A percentile compares a stretch with the other conserved stretches of the same genome.
Conservation (phyloP, 768 basidiomycete species). For the Amyloporia xantha region DNA sequence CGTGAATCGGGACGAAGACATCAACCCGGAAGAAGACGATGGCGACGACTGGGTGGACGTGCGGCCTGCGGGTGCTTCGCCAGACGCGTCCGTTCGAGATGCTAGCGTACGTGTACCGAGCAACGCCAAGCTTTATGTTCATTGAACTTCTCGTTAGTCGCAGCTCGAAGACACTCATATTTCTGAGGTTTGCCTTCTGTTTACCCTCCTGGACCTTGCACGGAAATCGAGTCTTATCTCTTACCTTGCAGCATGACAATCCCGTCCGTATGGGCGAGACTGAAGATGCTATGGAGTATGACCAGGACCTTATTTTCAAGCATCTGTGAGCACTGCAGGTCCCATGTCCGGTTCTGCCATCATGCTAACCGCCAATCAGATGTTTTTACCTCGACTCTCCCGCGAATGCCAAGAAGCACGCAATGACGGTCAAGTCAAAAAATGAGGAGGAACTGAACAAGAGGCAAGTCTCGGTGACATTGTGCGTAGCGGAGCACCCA, state of each 20-base stretch:
- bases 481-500: not conserved
- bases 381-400: slow-evolving; percentile 87
- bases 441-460: slow-evolving; percentile 44
- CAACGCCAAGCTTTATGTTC: not conserved
- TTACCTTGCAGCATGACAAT: not conserved
- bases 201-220: too few species aligned
- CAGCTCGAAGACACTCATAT: slow-evolving; percentile 2
- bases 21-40: slow-evolving; percentile 17
- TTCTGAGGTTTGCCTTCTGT: slow-evolving; percentile 1
- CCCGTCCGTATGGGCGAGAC: slow-evolving; percentile 61
- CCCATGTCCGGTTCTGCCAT: slow-evolving; percentile 5
- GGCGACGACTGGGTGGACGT: slow-evolving; percentile 36
- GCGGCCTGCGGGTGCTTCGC: slow-evolving; percentile 6
- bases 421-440: slow-evolving; percentile 51
- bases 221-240: too few species aligned
- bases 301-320: slow-evolving; percentile 70
- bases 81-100: not conserved
- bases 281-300: slow-evolving; percentile 66
- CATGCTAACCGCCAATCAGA: slow-evolving; percentile 39
- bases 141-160: not conserved
- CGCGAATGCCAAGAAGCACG: slow-evolving; percentile 60
- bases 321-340: slow-evolving; percentile 50
- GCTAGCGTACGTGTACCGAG: not conserved
- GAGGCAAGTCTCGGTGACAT: slow-evolving; percentile 34
- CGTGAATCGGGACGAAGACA: slow-evolving; percentile 28